A percentile compares a stretch with the other conserved stretches of the same genome.
phyloP scores from a whole-genome alignment of 2,329 filamentous ascomycete species.

The Scedosporium boydii region DNA sequence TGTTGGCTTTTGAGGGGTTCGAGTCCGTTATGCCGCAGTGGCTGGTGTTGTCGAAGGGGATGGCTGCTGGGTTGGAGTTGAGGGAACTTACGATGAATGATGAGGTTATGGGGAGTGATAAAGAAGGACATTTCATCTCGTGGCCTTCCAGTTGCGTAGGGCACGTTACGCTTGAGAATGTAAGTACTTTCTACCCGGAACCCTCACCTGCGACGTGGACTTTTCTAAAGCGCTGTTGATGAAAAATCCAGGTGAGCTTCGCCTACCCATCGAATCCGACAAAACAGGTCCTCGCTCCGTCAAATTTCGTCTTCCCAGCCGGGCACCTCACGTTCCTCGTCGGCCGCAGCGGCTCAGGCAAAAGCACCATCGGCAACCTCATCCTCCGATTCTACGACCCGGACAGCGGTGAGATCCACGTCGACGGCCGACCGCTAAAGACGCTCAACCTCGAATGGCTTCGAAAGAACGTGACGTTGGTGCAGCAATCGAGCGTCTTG shows the following conservation, averaged over 20 bases:
- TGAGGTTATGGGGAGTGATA: neutral
- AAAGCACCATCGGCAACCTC: conserved; percentile 78
- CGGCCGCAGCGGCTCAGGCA: conserved; percentile 81
- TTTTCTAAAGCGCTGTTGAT: neutral
- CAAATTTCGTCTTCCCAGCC: conserved; percentile 60
- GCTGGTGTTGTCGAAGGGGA: conserved; percentile 69
- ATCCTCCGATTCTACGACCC: conserved; percentile 70
- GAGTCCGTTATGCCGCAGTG: conserved; percentile 68
- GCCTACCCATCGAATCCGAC: conserved; percentile 65
- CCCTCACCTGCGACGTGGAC: too few relatives aligned
- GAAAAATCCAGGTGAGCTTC: conserved; percentile 55
- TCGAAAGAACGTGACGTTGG: conserved; percentile 64
- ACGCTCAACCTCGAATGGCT: conserved; percentile 62
- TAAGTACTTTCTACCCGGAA: conserved; percentile 33
- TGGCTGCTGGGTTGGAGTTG: conserved; percentile 52
- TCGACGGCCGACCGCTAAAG: conserved; percentile 58
- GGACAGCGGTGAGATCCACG: conserved; percentile 49
- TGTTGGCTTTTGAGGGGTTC: conserved; percentile 67
- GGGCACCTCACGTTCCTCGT: conserved; percentile 72
- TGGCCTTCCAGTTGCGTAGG: conserved; percentile 44
- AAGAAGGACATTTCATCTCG: conserved; percentile 12
- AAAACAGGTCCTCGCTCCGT: conserved; percentile 47
- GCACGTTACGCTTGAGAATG: conserved; percentile 59
- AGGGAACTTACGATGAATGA: conserved; percentile 10
- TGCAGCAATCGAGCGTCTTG: conserved; percentile 73